Conservation (phyloP, 306 rosid genomes). For the Glycine soja region DNA sequence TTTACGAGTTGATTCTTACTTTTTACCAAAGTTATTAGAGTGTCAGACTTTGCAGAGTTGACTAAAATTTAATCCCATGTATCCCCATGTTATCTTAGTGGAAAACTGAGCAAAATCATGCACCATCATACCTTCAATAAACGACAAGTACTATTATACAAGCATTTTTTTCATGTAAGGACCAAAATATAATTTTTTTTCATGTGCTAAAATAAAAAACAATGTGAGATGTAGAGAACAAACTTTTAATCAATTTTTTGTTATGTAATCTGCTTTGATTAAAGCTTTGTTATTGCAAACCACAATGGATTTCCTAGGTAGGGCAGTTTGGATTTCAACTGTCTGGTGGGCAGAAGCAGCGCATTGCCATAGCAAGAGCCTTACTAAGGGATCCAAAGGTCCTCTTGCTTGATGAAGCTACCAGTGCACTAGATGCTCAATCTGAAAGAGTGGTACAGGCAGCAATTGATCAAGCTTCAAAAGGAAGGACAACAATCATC, state of each 20-base stretch:
- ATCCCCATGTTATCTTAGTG: not conserved
- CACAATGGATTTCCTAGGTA: slow-evolving; percentile 58
- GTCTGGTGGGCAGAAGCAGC: slow-evolving; percentile 95
- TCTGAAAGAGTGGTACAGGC: slow-evolving; percentile 85
- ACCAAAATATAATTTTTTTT: not conserved
- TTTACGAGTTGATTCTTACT: not conserved
- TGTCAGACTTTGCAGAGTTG: not conserved
- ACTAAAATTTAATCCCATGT: not conserved
- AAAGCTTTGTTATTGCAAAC: slow-evolving; percentile 41
- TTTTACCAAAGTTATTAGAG: not conserved
- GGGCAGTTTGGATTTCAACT: slow-evolving; percentile 85
- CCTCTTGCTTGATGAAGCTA: slow-evolving; percentile 89
- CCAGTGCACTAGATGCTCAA: slow-evolving; percentile 85
- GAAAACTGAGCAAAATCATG: not conserved
- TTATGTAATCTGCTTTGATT: slow-evolving; percentile 19
- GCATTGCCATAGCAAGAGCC: slow-evolving; percentile 90
- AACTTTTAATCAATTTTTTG: not conserved
- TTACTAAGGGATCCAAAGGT: slow-evolving; percentile 82
- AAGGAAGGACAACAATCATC: slow-evolving; percentile 83
- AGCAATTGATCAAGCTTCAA: slow-evolving; percentile 85
- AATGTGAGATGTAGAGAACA: not conserved
- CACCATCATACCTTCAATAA: not conserved
- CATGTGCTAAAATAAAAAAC: not conserved
- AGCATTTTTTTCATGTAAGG: not conserved
- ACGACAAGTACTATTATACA: not conserved